A percentile compares a stretch with the other conserved stretches of the same genome.
phyloP scores from a whole-genome alignment of 495 filamentous ascomycete genomes.

The Coniosporium apollinis region DNA sequence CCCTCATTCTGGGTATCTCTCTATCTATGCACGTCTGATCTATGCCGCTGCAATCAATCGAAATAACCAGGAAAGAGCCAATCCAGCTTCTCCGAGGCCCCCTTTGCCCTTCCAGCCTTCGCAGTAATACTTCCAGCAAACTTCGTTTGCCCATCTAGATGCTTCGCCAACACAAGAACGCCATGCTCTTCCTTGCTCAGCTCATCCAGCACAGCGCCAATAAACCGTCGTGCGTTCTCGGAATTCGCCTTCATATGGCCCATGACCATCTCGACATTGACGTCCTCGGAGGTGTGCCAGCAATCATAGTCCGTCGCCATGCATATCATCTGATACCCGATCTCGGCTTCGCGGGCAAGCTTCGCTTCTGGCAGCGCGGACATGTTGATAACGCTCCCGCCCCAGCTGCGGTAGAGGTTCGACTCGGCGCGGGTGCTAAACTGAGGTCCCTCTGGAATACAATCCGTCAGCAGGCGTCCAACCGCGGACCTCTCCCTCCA shows the following conservation, averaged over 20 bases:
- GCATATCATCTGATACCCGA: constrained; percentile 94
- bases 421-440: constrained; percentile 97
- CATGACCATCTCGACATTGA: constrained; percentile 96
- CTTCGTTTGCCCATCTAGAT: constrained; percentile 44
- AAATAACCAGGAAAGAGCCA: constrained; percentile 60
- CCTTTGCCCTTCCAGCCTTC: constrained; percentile 21
- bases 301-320: constrained; percentile 99
- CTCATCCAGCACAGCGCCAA: constrained; percentile 76
- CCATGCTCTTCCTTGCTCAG: constrained; percentile 56
- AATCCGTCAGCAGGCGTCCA: not conserved
- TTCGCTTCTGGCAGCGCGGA: constrained; percentile 90
- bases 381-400: constrained; percentile 93
- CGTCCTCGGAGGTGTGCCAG: constrained; percentile 59
- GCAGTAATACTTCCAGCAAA: constrained; percentile 32
- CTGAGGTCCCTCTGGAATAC: constrained; percentile 60
- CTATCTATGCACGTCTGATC: too few relatives aligned
- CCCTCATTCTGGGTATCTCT: too few relatives aligned
- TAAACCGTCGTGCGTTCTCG: constrained; percentile 66
- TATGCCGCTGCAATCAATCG: too few relatives aligned
- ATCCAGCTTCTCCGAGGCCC: constrained; percentile 36
- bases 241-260: constrained; percentile 87
- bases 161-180: constrained; percentile 64
- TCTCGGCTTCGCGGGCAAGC: constrained; percentile 87
- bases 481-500: not conserved
- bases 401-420: constrained; percentile 83